A percentile compares a stretch with the other conserved stretches of the same genome.
phyloP scores from a whole-genome alignment of 2,329 filamentous ascomycete genomes.

The Ceratocystis cacaofunesta region DNA sequence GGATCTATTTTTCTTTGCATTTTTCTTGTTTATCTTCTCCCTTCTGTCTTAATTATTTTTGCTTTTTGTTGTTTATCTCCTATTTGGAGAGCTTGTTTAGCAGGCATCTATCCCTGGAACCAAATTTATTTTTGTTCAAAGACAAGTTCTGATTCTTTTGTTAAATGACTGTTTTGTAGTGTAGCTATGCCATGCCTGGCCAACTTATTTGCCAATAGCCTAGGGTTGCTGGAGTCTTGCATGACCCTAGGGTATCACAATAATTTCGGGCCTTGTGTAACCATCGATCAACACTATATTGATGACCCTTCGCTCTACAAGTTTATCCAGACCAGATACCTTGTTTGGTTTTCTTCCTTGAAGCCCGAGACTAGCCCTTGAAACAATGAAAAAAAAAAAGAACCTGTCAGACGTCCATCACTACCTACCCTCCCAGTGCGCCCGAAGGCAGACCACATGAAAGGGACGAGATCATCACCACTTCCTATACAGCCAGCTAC shows the following conservation, averaged over 20 bases:
- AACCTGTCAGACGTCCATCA: slow-evolving; percentile 80
- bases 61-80: background rate
- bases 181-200: background rate
- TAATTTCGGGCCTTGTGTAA: background rate
- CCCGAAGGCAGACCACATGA: slow-evolving; percentile 57
- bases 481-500: slow-evolving; percentile 54
- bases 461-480: slow-evolving; percentile 90
- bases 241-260: no score
- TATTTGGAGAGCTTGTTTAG: background rate
- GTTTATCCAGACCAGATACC: no score
- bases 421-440: slow-evolving; percentile 63
- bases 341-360: slow-evolving; percentile 33
- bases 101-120: background rate
- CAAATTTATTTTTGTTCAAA: background rate
- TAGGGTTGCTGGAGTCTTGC: no score
- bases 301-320: no score
- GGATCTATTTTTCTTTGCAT: background rate
- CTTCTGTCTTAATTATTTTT: background rate
- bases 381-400: slow-evolving; percentile 40
- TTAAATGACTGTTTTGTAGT: background rate
- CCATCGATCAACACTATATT: background rate
- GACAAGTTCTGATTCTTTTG: background rate
- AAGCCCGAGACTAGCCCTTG: slow-evolving; percentile 33
- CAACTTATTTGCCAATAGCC: background rate
- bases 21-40: background rate